phyloP scores from a whole-genome alignment of 805 yeast genomes.

The Saccharomycopsis schoenii region DNA sequence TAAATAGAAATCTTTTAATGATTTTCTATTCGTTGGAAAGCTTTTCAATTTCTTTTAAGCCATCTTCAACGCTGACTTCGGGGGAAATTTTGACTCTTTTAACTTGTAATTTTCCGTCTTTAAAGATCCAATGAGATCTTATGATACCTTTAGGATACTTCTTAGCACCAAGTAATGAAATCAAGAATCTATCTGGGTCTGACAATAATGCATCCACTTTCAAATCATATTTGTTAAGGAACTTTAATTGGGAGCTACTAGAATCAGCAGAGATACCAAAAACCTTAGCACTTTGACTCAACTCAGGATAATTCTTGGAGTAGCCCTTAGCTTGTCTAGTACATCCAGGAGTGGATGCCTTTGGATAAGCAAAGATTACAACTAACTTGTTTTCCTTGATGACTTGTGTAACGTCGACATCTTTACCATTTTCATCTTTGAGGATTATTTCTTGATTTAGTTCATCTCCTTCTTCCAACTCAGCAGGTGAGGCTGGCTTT shows the following conservation, averaged over 20 bases:
- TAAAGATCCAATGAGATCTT: conserved; percentile 89
- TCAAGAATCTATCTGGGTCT: conserved; percentile 63
- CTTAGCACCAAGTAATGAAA: conserved; percentile 73
- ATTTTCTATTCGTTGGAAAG: conserved; percentile 22
- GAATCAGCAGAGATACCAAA: conserved; percentile 79
- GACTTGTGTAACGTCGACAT: conserved; percentile 38
- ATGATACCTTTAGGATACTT: conserved; percentile 67
- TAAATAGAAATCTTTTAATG: too few species aligned
- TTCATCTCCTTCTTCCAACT: conserved; percentile 43
- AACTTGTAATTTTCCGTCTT: conserved; percentile 53
- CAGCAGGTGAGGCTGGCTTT: background rate
- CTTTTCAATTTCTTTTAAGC: conserved; percentile 44
- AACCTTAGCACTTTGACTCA: conserved; percentile 47
- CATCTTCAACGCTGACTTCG: conserved; percentile 49
- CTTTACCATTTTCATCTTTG: conserved; percentile 59
- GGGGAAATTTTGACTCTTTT: conserved; percentile 37
- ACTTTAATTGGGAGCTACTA: conserved; percentile 68
- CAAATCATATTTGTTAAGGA: conserved; percentile 62
- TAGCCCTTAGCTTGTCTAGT: conserved; percentile 91
- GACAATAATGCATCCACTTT: conserved; percentile 58
- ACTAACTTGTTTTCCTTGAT: conserved; percentile 35
- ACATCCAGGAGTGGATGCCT: conserved; percentile 93
- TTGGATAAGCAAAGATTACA: conserved; percentile 72
- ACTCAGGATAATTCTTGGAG: conserved; percentile 50
- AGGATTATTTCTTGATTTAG: conserved; percentile 55